Base-by-base conservation (phyloP, 1,284 basidiomycete genomes). In the Trametes sp. region DNA sequence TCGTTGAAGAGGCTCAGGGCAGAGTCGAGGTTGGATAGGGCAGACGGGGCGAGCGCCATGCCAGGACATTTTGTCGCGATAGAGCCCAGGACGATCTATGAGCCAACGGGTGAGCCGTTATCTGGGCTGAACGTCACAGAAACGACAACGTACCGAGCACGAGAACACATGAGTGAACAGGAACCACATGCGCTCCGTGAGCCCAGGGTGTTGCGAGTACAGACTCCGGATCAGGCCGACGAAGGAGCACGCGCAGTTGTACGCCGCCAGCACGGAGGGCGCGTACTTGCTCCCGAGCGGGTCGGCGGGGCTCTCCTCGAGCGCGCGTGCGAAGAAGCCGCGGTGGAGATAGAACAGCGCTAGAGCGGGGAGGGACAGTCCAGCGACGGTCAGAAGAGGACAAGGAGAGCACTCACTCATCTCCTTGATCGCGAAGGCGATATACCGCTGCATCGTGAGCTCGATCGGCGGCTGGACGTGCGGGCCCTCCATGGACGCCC, bases 101-200 rank as follows among this genome's bases (percentile, higher is more conserved):
- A 3, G 16, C 3, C 1, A 16, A 3, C 45, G 13, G 8, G 16
- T 26, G 33, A 59, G 55, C 29, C 63, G 26, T 14, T 50, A 57
- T 53, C 24, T n/a, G 26, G 65, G 56, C 24, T 31, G 62, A 53
- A 33, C 51, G 16, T 19, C 31, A 36, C 45, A 53, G 42, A 31
- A 21, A 19, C 48, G 31, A 80, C 14, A n/a, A 41, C 89, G 69
- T 74, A 90, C 88, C 35, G 88, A 82, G 70, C 88, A 89, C 9
- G 88, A 90, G 72, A 90, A 90, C 7, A 89, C 86, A 71, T 90
- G 87, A 5, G 87, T 88, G 68, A 89, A 89, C 55, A 88, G 75
- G 73, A 89, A 89, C 87, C 87, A 90, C 83, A 88, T 84, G 48
- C 88, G 81, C 71, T 89, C 87, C 8, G 87, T 86, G 58, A 90